These are phyloP conservation scores for Dendryphion nanum DNA, from an alignment of 2,329 filamentous ascomycete species.

Conservation along the genomic window DNA sequence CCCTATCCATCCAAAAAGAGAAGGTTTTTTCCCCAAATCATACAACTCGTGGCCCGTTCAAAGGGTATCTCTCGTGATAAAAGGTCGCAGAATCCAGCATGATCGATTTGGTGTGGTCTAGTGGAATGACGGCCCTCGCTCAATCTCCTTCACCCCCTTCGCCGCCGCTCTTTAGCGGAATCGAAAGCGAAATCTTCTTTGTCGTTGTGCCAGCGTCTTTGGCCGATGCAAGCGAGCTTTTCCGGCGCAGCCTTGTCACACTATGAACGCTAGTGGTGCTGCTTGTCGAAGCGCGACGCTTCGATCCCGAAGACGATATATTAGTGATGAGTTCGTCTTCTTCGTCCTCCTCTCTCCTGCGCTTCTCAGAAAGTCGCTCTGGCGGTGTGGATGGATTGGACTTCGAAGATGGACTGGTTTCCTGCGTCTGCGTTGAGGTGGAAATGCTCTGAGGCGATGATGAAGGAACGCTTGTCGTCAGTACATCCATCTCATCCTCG, in stretches of 20 bases:
- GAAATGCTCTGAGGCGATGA: conserved; percentile 24
- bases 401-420: conserved; percentile 19
- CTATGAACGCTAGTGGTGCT: conserved; percentile 35
- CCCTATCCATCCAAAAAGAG: too few relatives aligned
- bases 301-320: conserved; percentile 57
- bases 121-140: conserved; percentile 12
- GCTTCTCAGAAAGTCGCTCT: conserved; percentile 83
- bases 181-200: conserved; percentile 43
- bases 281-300: conserved; percentile 42
- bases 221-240: conserved; percentile 43
- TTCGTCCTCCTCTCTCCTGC: conserved; percentile 87
- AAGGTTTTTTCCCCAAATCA: too few relatives aligned
- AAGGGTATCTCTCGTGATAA: conserved; percentile 36
- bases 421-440: conserved; percentile 22
- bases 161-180: conserved; percentile 39
- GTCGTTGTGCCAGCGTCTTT: conserved; percentile 41
- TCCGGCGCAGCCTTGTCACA: conserved; percentile 39
- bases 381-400: conserved; percentile 44
- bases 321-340: conserved; percentile 83
- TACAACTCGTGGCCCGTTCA: conserved; percentile 31
- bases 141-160: conserved; percentile 32
- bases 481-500: conserved; percentile 59
- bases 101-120: too few relatives aligned
- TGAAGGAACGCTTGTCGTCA: conserved; percentile 43
- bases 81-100: conserved; percentile 22